These are phyloP conservation scores for Pisolithus albus DNA, from an alignment of 768 basidiomycete species.

Conservation along the genomic window DNA sequence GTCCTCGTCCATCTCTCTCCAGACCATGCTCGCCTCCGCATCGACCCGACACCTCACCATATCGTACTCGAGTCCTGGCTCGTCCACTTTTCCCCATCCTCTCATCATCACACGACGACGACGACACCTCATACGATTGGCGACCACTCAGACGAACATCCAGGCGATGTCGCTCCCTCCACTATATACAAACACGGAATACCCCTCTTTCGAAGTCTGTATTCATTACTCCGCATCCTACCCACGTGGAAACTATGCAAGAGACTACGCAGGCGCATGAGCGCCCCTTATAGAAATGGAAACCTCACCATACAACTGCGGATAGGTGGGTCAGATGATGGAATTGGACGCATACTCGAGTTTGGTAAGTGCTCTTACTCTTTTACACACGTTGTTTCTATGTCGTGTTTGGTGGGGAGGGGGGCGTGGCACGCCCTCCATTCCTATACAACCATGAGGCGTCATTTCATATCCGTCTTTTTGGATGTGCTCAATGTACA, in stretches of 20 bases:
- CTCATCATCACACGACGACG: background rate
- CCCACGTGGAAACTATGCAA: constrained; percentile 72
- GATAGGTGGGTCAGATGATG: constrained; percentile 33
- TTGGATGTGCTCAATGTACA: constrained; percentile 3
- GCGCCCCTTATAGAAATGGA: no score
- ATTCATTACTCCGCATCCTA: constrained; percentile 60
- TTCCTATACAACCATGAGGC: constrained; percentile 15
- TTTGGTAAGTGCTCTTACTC: constrained; percentile 29
- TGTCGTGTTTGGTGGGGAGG: background rate
- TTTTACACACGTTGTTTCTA: constrained; percentile 12
- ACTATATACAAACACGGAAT: constrained; percentile 85
- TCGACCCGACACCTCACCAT: constrained; percentile 61
- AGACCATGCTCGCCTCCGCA: constrained; percentile 51
- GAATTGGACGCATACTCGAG: constrained; percentile 22
- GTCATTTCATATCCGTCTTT: constrained; percentile 24
- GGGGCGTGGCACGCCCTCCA: constrained; percentile 2
- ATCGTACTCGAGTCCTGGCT: constrained; percentile 72
- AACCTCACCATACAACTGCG: constrained; percentile 21
- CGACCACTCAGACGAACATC: constrained; percentile 18
- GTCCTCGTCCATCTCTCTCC: constrained; percentile 63
- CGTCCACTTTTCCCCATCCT: constrained; percentile 37
- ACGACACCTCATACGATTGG: background rate
- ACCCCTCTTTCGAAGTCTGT: constrained; percentile 72
- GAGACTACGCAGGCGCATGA: constrained; percentile 20
- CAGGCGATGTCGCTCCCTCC: constrained; percentile 53